Percentiles rank a stretch among this genome's conserved stretches.
These are phyloP conservation scores for Rhodotorula paludigena DNA, from an alignment of 768 basidiomycete species.

Conservation along the genomic window DNA sequence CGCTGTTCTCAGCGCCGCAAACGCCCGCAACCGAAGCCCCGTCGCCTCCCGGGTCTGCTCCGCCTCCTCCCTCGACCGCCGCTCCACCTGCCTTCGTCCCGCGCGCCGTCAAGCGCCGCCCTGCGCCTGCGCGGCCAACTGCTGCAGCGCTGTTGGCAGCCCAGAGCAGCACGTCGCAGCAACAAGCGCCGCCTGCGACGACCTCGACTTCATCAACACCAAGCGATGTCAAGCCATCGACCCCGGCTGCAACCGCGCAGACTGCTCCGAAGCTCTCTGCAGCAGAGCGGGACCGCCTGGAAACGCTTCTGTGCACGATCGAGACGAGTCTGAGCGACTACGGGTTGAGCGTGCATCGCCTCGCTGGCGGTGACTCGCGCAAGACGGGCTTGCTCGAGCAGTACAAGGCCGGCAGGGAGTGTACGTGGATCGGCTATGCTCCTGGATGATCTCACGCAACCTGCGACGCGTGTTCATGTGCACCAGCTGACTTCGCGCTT, in stretches of 20 bases:
- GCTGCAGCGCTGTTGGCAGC: neutral
- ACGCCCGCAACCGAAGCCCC: neutral
- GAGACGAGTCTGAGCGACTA: constrained; percentile 6
- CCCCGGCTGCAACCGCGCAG: neutral
- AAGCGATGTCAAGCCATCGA: neutral
- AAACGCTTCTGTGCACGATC: constrained; percentile 1
- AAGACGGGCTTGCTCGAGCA: neutral
- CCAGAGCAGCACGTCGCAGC: too few species aligned
- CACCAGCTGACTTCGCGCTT: neutral
- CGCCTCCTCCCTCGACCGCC: too few species aligned
- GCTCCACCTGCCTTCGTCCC: constrained; percentile 9
- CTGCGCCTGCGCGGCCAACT: neutral
- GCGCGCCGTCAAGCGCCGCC: constrained; percentile 17
- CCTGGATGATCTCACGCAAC: too few species aligned
- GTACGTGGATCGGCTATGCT: constrained; percentile 2
- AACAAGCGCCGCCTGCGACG: neutral
- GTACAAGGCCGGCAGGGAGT: neutral
- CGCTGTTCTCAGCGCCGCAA: neutral
- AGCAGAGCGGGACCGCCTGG: constrained; percentile 7
- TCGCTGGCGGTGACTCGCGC: neutral
- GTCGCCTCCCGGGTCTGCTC: neutral
- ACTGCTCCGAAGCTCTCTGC: neutral
- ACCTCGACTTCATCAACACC: neutral
- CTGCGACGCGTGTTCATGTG: too few species aligned
- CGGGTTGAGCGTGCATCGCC: constrained; percentile 1